phyloP scores from a whole-genome alignment of 805 yeast species.

The Vanderwaltozyma polyspora region DNA sequence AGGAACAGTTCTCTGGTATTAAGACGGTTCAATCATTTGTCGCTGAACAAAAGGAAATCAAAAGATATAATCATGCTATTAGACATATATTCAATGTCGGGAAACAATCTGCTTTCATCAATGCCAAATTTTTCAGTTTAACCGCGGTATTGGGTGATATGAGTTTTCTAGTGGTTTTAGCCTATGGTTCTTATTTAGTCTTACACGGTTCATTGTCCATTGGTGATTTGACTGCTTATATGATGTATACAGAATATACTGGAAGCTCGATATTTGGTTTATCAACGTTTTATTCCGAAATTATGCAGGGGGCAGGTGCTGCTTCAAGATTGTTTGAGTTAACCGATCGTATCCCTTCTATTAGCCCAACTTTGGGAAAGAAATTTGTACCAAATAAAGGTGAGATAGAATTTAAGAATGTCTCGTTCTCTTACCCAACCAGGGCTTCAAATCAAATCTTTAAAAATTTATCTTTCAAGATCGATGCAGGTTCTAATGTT shows the following conservation, averaged over 20 bases:
- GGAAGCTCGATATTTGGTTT: conserved; percentile 84
- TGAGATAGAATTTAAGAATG: conserved; percentile 51
- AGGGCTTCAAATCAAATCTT: conserved; percentile 58
- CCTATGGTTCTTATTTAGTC: conserved; percentile 77
- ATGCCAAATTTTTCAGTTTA: conserved; percentile 66
- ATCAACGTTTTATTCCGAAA: conserved; percentile 87
- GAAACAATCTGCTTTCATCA: conserved; percentile 64
- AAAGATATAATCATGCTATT: conserved; percentile 64
- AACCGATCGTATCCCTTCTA: conserved; percentile 62
- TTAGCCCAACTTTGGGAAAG: conserved; percentile 53
- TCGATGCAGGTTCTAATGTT: conserved; percentile 47
- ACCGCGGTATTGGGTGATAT: conserved; percentile 82
- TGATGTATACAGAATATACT: conserved; percentile 91
- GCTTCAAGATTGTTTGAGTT: conserved; percentile 86
- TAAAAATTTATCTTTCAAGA: conserved; percentile 34
- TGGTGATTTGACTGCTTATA: conserved; percentile 88
- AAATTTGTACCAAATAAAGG: conserved; percentile 30
- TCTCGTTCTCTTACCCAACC: conserved; percentile 78
- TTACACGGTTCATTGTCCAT: conserved; percentile 61
- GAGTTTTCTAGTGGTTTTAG: conserved; percentile 61
- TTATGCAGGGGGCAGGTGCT: conserved; percentile 98
- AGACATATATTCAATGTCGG: conserved; percentile 56
- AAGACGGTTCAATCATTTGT: conserved; percentile 88
- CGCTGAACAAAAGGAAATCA: conserved; percentile 72
- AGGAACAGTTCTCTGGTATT: conserved; percentile 80